phyloP scores from a whole-genome alignment of 1,284 basidiomycete species.

The Austroboletus niveus region DNA sequence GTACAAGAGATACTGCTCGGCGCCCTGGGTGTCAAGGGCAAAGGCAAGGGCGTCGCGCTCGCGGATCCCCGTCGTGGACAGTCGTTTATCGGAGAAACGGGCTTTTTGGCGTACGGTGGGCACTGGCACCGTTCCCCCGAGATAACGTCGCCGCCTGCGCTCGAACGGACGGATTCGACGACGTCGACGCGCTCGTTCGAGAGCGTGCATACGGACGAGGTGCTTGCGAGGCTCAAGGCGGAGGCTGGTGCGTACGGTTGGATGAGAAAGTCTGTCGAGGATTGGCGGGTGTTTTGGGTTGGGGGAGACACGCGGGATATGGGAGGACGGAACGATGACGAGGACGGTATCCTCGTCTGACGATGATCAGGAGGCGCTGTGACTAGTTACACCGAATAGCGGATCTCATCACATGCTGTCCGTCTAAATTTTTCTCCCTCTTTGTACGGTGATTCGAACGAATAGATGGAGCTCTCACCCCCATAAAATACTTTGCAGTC shows the following conservation, averaged over 20 bases:
- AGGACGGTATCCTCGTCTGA: slow-evolving; percentile 30
- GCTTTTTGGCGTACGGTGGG: slow-evolving; percentile 63
- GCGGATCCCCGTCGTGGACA: slow-evolving; percentile 51
- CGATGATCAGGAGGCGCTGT: background rate
- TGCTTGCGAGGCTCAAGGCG: slow-evolving; percentile 41
- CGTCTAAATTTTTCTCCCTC: background rate
- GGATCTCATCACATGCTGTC: background rate
- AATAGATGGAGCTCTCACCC: slow-evolving; percentile 4
- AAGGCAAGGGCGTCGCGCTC: slow-evolving; percentile 46
- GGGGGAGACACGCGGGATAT: slow-evolving; percentile 50
- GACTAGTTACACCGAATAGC: background rate
- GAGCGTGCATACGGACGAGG: slow-evolving; percentile 53
- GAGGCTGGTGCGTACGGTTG: slow-evolving; percentile 72
- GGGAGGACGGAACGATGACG: slow-evolving; percentile 16
- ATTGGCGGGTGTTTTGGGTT: slow-evolving; percentile 78
- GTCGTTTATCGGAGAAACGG: slow-evolving; percentile 61
- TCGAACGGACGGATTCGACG: slow-evolving; percentile 42
- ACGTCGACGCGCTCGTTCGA: slow-evolving; percentile 44
- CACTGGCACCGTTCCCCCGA: slow-evolving; percentile 62
- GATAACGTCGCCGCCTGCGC: slow-evolving; percentile 26
- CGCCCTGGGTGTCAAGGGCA: slow-evolving; percentile 24
- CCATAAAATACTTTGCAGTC: slow-evolving; percentile 17
- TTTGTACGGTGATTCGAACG: background rate
- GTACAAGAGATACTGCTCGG: slow-evolving; percentile 58
- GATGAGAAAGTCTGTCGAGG: slow-evolving; percentile 63